These are phyloP conservation scores for Colletotrichum endophyticum DNA, from an alignment of 2,329 filamentous ascomycete species.

Conservation along the genomic window DNA sequence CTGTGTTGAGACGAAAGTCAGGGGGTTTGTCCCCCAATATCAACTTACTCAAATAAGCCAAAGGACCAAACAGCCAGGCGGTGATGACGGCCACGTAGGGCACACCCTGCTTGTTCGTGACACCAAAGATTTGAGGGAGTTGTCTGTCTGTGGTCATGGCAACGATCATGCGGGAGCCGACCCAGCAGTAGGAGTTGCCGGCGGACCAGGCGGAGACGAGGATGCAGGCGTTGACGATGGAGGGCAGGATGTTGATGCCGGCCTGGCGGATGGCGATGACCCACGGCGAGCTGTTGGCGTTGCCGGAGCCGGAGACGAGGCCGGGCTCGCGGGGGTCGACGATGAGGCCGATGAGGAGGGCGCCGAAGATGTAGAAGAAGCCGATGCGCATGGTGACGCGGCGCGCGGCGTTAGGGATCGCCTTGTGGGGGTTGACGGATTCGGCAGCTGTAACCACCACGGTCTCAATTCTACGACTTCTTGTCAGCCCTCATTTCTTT, in stretches of 20 bases:
- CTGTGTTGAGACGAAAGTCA: slow-evolving; percentile 53
- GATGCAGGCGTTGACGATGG: slow-evolving; percentile 54
- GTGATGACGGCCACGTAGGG: slow-evolving; percentile 46
- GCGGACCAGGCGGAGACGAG: slow-evolving; percentile 50
- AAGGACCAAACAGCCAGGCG: slow-evolving; percentile 40
- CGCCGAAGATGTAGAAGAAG: slow-evolving; percentile 49
- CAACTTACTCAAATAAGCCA: slow-evolving; percentile 46
- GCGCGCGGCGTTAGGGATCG: slow-evolving; percentile 47
- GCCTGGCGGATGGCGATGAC: slow-evolving; percentile 48
- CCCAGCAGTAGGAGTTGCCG: slow-evolving; percentile 47
- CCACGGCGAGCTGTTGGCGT: slow-evolving; percentile 46
- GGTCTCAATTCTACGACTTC: slow-evolving; percentile 40
- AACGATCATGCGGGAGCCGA: slow-evolving; percentile 45
- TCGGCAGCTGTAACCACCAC: slow-evolving; percentile 47
- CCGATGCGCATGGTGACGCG: slow-evolving; percentile 50
- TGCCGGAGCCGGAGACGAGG: slow-evolving; percentile 41
- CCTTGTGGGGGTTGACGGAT: slow-evolving; percentile 43
- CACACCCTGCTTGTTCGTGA: slow-evolving; percentile 41
- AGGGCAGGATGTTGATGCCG: slow-evolving; percentile 41
- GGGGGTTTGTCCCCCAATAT: slow-evolving; percentile 35
- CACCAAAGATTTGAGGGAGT: slow-evolving; percentile 39
- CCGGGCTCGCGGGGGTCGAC: slow-evolving; percentile 42
- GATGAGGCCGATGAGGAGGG: slow-evolving; percentile 48
- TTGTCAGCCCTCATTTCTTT: neutral
- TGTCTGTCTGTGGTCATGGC: slow-evolving; percentile 29